phyloP scores from a whole-genome alignment of 1,284 basidiomycete genomes.

The Coriolopsis trogii region DNA sequence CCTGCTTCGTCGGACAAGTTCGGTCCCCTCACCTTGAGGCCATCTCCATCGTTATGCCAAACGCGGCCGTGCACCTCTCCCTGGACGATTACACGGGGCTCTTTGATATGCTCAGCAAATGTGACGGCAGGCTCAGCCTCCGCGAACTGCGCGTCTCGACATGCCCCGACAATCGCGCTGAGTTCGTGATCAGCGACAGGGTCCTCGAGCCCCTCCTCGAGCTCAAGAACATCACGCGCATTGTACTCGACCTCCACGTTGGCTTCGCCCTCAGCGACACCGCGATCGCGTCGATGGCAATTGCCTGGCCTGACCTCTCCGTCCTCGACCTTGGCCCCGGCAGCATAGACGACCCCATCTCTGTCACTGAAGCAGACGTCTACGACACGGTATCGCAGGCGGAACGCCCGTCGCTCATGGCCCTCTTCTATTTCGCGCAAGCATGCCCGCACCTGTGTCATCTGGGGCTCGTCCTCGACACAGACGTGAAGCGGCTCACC shows the following conservation, averaged over 20 bases:
- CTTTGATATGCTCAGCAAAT: too few relatives aligned
- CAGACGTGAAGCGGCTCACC: neutral
- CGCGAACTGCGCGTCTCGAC: too few relatives aligned
- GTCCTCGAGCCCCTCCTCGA: neutral
- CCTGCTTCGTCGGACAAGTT: too few relatives aligned
- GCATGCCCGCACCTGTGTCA: neutral
- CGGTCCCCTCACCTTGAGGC: too few relatives aligned
- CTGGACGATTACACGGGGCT: too few relatives aligned
- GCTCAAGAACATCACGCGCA: neutral
- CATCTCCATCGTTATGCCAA: too few relatives aligned
- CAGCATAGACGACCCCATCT: neutral
- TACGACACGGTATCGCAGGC: too few relatives aligned
- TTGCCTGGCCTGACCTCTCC: neutral
- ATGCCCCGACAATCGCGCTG: too few relatives aligned
- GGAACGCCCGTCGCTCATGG: too few relatives aligned
- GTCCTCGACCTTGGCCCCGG: neutral
- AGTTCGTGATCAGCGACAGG: neutral
- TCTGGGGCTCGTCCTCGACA: neutral
- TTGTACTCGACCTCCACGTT: neutral
- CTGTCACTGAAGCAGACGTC: too few relatives aligned
- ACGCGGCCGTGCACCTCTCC: too few relatives aligned
- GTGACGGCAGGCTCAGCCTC: too few relatives aligned
- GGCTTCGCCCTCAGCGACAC: neutral
- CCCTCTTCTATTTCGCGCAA: neutral
- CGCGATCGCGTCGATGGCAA: neutral